Evolutionary conservation across 169 alveolate genomes (phyloP).

Genomic region (Ophryocystis elektroscirrha): DNA sequence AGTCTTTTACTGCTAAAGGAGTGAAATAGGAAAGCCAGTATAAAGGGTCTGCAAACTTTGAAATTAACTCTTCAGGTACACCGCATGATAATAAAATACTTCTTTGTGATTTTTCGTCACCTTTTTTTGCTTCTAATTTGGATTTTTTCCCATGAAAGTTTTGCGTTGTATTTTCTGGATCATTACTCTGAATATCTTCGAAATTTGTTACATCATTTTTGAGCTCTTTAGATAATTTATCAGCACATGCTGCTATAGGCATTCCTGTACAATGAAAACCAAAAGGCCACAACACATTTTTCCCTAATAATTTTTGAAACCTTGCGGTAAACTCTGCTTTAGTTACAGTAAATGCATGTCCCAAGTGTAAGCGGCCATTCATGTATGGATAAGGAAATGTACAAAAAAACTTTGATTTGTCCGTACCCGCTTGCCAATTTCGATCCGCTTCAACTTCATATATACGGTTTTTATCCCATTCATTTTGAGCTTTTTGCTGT

Average conservation of each 20-base stretch:
- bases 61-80: constrained; percentile 70
- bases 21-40: constrained; percentile 93
- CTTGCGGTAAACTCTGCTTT: constrained; percentile 88
- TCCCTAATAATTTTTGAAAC: constrained; percentile 73
- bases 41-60: constrained; percentile 74
- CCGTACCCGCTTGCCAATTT: too few relatives aligned
- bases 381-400: constrained; percentile 97
- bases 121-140: constrained; percentile 53
- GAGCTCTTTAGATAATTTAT: constrained; percentile 5
- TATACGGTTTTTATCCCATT: constrained; percentile 15
- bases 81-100: constrained; percentile 70
- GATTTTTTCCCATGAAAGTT: constrained; percentile 34
- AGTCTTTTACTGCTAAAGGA: constrained; percentile 70
- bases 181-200: not conserved
- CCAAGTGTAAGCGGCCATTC: constrained; percentile 95
- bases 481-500: constrained; percentile 11
- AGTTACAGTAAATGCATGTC: constrained; percentile 89
- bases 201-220: not conserved
- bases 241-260: constrained; percentile 92
- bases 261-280: constrained; percentile 97
- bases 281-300: constrained; percentile 80
- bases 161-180: not conserved
- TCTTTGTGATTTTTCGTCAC: constrained; percentile 49
- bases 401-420: constrained; percentile 58
- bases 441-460: constrained; percentile 12